A percentile compares a stretch with the other conserved stretches of the same genome.
These are phyloP conservation scores for Plantago elongata DNA, from an alignment of 257 asterid genomes.

Conservation along the genomic window DNA sequence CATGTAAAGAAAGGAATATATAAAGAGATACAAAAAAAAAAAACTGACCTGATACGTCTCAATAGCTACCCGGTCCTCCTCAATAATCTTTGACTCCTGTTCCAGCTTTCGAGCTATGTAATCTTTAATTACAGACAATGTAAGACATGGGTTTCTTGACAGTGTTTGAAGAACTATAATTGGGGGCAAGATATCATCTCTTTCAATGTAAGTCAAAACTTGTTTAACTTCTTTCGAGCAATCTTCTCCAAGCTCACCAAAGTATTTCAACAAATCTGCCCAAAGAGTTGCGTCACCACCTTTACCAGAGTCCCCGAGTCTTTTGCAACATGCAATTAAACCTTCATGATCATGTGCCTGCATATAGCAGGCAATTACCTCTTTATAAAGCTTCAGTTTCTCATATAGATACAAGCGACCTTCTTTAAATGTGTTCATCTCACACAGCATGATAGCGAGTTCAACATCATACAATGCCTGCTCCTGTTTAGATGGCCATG, in stretches of 20 bases:
- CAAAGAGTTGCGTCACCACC: constrained; percentile 92
- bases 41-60: constrained; percentile 81
- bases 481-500: constrained; percentile 90
- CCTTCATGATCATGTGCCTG: constrained; percentile 93
- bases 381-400: constrained; percentile 91
- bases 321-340: constrained; percentile 93
- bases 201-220: constrained; percentile 74
- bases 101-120: constrained; percentile 92
- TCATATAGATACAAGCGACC: constrained; percentile 83
- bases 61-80: constrained; percentile 74
- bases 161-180: constrained; percentile 85
- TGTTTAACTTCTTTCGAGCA: constrained; percentile 94
- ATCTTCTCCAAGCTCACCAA: constrained; percentile 97
- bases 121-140: constrained; percentile 90
- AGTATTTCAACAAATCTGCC: constrained; percentile 88
- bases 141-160: constrained; percentile 83
- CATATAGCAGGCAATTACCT: constrained; percentile 95
- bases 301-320: constrained; percentile 80
- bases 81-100: constrained; percentile 82
- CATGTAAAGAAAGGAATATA: constrained; percentile 4
- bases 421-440: constrained; percentile 71
- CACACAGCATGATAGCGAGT: constrained; percentile 84
- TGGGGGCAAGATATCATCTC: constrained; percentile 94
- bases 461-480: constrained; percentile 88
- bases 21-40: constrained; percentile 22